A percentile compares a stretch with the other conserved stretches of the same genome.
These are phyloP conservation scores for Penicillium hesseltinei DNA, from an alignment of 2,329 filamentous ascomycete species.

Conservation along the genomic window DNA sequence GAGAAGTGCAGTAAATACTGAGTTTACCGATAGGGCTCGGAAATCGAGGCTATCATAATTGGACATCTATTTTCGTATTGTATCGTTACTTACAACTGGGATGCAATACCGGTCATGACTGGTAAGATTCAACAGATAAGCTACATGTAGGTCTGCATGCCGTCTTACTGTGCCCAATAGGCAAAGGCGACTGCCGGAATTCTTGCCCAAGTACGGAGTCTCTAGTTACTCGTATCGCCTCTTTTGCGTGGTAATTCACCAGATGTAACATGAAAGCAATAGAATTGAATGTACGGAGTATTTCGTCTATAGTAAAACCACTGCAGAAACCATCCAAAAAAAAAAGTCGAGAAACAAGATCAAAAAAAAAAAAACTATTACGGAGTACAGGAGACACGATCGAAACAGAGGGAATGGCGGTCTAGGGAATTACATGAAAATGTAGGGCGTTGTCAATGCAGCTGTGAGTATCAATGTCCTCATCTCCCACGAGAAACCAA, in stretches of 20 bases:
- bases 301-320: not conserved
- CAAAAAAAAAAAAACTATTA: not conserved
- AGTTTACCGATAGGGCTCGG: not conserved
- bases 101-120: not conserved
- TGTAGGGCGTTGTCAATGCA: not conserved
- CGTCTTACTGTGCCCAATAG: not conserved
- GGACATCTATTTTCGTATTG: not conserved
- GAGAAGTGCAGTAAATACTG: not conserved
- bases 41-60: conserved; percentile 1
- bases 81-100: not conserved
- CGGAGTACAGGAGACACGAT: not conserved
- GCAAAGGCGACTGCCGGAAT: not conserved
- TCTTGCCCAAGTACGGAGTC: not conserved
- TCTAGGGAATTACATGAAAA: not conserved
- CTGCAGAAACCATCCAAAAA: not conserved
- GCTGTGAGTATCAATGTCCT: not conserved
- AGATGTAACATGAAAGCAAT: not conserved
- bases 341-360: not conserved
- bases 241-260: not conserved
- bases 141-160: not conserved
- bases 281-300: not conserved
- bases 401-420: not conserved
- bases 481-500: not conserved
- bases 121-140: not conserved
- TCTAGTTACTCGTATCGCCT: not conserved